A percentile compares a stretch with the other conserved stretches of the same genome.
phyloP scores from a whole-genome alignment of 208 protist genomes.

The Wallacemonas collosoma region DNA sequence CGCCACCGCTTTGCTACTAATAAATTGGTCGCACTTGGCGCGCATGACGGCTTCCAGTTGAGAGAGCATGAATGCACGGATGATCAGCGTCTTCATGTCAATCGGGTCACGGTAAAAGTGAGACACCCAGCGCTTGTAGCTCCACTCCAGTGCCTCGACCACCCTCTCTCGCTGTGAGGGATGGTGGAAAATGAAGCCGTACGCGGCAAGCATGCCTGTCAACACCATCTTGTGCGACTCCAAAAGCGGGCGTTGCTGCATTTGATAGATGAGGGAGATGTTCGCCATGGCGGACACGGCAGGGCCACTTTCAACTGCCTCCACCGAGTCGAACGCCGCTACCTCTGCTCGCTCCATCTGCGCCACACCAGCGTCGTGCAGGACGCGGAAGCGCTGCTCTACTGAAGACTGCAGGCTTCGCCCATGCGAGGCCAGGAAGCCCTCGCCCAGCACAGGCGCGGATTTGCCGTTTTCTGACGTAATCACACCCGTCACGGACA shows the following conservation, averaged over 20 bases:
- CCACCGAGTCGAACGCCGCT: conserved; percentile 22
- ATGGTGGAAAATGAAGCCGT: conserved; percentile 66
- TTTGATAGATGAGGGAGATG: conserved; percentile 28
- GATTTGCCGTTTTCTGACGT: conserved; percentile 32
- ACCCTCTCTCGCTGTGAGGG: conserved; percentile 28
- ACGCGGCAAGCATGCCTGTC: conserved; percentile 42
- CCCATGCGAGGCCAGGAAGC: conserved; percentile 43
- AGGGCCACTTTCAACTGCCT: conserved; percentile 46
- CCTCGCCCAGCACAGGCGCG: conserved; percentile 39
- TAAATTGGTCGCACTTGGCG: conserved; percentile 31
- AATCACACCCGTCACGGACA: conserved; percentile 37
- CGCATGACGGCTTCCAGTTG: conserved; percentile 50
- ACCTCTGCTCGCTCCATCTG: conserved; percentile 33
- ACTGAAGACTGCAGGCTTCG: conserved; percentile 25
- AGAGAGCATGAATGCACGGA: conserved; percentile 59
- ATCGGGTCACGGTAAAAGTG: conserved; percentile 41
- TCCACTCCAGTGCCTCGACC: conserved; percentile 48
- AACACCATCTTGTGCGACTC: conserved; percentile 51
- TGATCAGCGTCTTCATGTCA: conserved; percentile 42
- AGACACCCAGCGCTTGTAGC: conserved; percentile 53
- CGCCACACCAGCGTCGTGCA: conserved; percentile 32
- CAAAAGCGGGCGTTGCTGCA: conserved; percentile 33
- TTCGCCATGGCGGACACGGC: conserved; percentile 32
- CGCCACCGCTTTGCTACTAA: conserved; percentile 30
- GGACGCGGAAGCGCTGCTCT: conserved; percentile 24